Evolutionary conservation across 2,329 filamentous ascomycete genomes (phyloP).

Genomic region (Endocalyx cinctus): DNA sequence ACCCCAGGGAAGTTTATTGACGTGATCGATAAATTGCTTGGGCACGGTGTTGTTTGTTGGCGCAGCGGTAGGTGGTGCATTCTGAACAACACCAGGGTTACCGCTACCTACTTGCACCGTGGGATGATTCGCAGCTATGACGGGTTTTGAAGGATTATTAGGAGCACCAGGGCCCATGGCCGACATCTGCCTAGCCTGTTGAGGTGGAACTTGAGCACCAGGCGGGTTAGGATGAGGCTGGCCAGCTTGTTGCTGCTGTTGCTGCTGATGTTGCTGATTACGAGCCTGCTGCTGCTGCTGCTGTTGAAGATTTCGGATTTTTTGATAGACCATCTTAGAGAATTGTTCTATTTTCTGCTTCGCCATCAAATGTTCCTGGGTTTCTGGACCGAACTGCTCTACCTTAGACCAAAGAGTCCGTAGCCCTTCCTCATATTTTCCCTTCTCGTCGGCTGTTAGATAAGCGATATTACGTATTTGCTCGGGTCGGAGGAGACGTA

Average conservation of each 20-base stretch:
- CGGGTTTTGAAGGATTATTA: slow-evolving; percentile 21
- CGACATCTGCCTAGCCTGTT: no score
- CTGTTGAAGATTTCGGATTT: slow-evolving; percentile 36
- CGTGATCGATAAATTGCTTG: slow-evolving; percentile 19
- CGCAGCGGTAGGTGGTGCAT: slow-evolving; percentile 1
- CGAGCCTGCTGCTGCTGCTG: slow-evolving; percentile 15
- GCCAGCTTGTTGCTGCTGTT: slow-evolving; percentile 3
- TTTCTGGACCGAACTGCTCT: slow-evolving; percentile 42
- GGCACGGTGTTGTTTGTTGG: slow-evolving; percentile 10
- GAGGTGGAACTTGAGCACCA: no score
- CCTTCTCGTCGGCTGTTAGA: slow-evolving; percentile 50
- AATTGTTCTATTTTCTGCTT: slow-evolving; percentile 58
- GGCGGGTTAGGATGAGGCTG: no score
- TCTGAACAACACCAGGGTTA: no score
- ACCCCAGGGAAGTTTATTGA: slow-evolving; percentile 21
- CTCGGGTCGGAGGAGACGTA: slow-evolving; percentile 36
- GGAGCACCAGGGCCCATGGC: slow-evolving; percentile 15
- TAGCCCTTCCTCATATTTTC: slow-evolving; percentile 55
- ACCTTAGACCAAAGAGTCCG: slow-evolving; percentile 46
- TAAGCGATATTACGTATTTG: slow-evolving; percentile 47
- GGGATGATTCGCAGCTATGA: slow-evolving; percentile 15
- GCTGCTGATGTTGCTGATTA: slow-evolving; percentile 10
- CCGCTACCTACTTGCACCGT: slow-evolving; percentile 9
- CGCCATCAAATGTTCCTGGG: slow-evolving; percentile 44
- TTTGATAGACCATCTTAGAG: slow-evolving; percentile 50